Conservation (phyloP, 2,329 filamentous ascomycete genomes). For the Alternaria rosae region DNA sequence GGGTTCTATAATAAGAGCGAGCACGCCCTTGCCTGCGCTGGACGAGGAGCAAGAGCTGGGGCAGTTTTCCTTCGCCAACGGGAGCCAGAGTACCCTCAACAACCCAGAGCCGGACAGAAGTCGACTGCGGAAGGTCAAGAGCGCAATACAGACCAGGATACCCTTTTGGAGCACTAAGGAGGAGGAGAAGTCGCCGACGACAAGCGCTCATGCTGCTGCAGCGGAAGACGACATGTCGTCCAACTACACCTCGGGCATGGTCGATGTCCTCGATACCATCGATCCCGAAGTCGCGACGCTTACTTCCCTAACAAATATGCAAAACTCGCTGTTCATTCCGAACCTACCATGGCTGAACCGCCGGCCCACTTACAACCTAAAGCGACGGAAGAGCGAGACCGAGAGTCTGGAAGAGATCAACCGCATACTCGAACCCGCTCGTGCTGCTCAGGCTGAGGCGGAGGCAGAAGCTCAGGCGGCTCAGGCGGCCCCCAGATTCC, state of each 20-base stretch:
- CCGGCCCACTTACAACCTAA: slow-evolving; percentile 78
- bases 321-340: slow-evolving; percentile 87
- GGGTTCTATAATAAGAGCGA: slow-evolving; percentile 30
- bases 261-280: slow-evolving; percentile 73
- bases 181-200: slow-evolving; percentile 12
- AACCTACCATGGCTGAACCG: slow-evolving; percentile 82
- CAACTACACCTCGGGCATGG: slow-evolving; percentile 68
- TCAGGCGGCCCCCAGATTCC: slow-evolving; percentile 32
- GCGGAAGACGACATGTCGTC: slow-evolving; percentile 16
- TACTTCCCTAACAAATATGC: slow-evolving; percentile 85
- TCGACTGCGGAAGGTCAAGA: slow-evolving; percentile 38
- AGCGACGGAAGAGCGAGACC: slow-evolving; percentile 55
- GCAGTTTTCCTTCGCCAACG: slow-evolving; percentile 26
- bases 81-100: slow-evolving; percentile 23
- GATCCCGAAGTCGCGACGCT: slow-evolving; percentile 85
- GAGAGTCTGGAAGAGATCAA: slow-evolving; percentile 44
- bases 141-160: slow-evolving; percentile 38
- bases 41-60: slow-evolving; percentile 39
- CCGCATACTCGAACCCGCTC: slow-evolving; percentile 31
- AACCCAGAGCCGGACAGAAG: slow-evolving; percentile 20
- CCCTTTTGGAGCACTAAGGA: slow-evolving; percentile 36
- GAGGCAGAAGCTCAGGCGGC: slow-evolving; percentile 6
- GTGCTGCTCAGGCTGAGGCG: slow-evolving; percentile 23
- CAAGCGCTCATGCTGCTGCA: not conserved
- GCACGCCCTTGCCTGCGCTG: slow-evolving; percentile 37